Conservation (phyloP, 2,329 filamentous ascomycete genomes). For the Neodidymelliopsis sp. region DNA sequence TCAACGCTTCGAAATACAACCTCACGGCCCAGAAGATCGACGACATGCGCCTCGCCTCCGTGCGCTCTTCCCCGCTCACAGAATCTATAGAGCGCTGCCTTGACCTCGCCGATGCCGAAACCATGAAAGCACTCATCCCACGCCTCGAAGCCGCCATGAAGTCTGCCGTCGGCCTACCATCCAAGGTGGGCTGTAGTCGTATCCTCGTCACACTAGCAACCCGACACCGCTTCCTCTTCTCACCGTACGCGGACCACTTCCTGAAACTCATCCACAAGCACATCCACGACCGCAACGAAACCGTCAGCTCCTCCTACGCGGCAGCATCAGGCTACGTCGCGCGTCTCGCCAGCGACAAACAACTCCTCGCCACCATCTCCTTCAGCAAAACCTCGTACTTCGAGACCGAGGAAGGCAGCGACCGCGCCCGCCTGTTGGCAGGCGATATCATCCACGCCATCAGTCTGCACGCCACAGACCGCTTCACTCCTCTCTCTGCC, state of each 20-base stretch:
- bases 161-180: slow-evolving; percentile 86
- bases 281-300: slow-evolving; percentile 89
- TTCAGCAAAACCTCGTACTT: slow-evolving; percentile 78
- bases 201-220: slow-evolving; percentile 86
- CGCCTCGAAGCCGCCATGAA: slow-evolving; percentile 82
- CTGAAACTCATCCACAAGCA: slow-evolving; percentile 81
- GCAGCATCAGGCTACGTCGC: slow-evolving; percentile 86
- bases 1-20: slow-evolving; percentile 84
- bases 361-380: slow-evolving; percentile 61
- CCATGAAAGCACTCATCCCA: slow-evolving; percentile 78
- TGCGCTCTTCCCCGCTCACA: slow-evolving; percentile 86
- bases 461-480: slow-evolving; percentile 86
- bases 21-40: slow-evolving; percentile 90
- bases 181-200: slow-evolving; percentile 88
- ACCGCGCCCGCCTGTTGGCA: slow-evolving; percentile 74
- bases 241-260: slow-evolving; percentile 76
- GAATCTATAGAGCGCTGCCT: slow-evolving; percentile 91
- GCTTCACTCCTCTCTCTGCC: slow-evolving; percentile 79
- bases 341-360: slow-evolving; percentile 66
- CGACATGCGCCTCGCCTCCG: slow-evolving; percentile 79
- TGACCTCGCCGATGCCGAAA: slow-evolving; percentile 78
- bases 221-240: slow-evolving; percentile 76
- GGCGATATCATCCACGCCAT: slow-evolving; percentile 84
- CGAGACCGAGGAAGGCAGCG: slow-evolving; percentile 76
- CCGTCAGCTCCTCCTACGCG: slow-evolving; percentile 89